phyloP scores from a whole-genome alignment of 2,329 filamentous ascomycete species.

The Talaromyces sp. region DNA sequence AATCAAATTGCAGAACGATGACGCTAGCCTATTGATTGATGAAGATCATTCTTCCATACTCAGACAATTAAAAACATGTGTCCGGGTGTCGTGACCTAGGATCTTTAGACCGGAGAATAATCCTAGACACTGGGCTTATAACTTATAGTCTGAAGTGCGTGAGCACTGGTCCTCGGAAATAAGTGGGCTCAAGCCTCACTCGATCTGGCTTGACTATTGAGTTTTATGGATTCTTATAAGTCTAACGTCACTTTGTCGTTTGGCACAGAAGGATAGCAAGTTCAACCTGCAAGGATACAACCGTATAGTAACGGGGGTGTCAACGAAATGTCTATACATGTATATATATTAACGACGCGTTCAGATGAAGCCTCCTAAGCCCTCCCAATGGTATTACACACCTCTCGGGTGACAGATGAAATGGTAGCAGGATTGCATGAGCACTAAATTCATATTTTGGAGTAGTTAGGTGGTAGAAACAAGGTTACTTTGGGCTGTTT shows the following conservation, averaged over 20 bases:
- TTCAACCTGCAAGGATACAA: neutral
- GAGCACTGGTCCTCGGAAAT: neutral
- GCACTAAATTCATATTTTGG: neutral
- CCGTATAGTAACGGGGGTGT: neutral
- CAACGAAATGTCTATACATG: neutral
- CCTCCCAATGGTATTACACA: neutral
- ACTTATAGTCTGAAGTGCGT: neutral
- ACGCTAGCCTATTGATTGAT: neutral
- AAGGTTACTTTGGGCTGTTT: slow-evolving; percentile 21
- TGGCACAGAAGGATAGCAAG: neutral
- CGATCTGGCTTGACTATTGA: neutral
- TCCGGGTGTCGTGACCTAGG: neutral
- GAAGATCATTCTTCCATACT: neutral
- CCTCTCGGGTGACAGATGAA: neutral
- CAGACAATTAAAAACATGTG: neutral
- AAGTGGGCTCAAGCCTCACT: neutral
- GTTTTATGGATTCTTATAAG: neutral
- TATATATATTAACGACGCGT: neutral
- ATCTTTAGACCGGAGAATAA: neutral
- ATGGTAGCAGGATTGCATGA: neutral
- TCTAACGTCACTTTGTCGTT: neutral
- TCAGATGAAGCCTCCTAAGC: neutral
- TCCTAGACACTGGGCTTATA: neutral
- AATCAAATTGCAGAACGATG: neutral
- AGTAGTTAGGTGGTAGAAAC: neutral